These are phyloP conservation scores for Crataegus laevigata DNA, from an alignment of 306 rosid genomes.

Conservation along the genomic window DNA sequence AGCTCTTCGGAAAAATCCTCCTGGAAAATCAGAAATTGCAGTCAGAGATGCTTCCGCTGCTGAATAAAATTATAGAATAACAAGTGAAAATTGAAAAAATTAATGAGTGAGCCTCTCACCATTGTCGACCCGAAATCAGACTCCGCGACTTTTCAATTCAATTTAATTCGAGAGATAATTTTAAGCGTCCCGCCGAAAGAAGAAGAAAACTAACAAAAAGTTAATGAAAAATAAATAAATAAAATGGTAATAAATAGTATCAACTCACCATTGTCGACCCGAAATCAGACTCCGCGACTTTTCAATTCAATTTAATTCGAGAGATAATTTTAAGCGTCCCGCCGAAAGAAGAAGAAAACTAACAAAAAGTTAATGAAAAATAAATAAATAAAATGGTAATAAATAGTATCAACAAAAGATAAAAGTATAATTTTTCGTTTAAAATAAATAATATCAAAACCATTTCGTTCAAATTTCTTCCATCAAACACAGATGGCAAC, in stretches of 20 bases:
- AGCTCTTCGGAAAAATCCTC: constrained; percentile 55
- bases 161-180: not conserved
- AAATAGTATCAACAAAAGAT: no score
- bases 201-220: no score
- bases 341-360: not conserved
- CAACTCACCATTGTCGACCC: constrained; percentile 24
- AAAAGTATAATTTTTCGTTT: no score
- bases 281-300: not conserved
- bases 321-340: not conserved
- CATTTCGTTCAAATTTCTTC: no score
- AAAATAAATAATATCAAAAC: no score
- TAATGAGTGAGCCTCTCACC: constrained; percentile 17
- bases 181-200: constrained; percentile 1
- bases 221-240: no score
- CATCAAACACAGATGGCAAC: not conserved
- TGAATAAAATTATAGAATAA: not conserved
- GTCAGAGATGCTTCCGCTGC: not conserved
- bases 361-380: no score
- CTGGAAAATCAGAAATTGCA: constrained; percentile 23
- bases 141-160: not conserved
- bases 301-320: not conserved
- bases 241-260: no score
- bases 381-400: no score
- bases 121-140: not conserved
- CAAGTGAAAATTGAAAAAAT: not conserved